These are phyloP conservation scores for Botrytis medusae DNA, from an alignment of 2,329 filamentous ascomycete genomes.

Conservation along the genomic window DNA sequence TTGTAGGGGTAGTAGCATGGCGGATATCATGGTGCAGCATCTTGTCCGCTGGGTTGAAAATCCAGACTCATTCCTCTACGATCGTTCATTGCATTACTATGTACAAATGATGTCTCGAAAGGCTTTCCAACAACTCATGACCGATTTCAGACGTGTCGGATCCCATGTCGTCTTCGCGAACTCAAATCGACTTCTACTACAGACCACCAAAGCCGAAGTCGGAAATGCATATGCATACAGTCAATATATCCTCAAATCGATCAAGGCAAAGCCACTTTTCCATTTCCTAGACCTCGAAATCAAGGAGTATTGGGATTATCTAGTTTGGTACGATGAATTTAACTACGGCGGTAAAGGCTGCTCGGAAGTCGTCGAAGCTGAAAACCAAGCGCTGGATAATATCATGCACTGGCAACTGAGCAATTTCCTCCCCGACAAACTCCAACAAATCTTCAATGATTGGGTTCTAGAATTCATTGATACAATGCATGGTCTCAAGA, in stretches of 20 bases:
- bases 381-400: slow-evolving; percentile 79
- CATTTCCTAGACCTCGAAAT: slow-evolving; percentile 97
- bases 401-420: slow-evolving; percentile 99
- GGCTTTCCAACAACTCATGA: slow-evolving; percentile 94
- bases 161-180: slow-evolving; percentile 96
- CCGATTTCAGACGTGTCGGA: slow-evolving; percentile 90
- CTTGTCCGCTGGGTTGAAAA: slow-evolving; percentile 96
- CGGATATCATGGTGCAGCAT: slow-evolving; percentile 95
- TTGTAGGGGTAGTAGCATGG: slow-evolving; percentile 86
- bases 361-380: slow-evolving; percentile 71
- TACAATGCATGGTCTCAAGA: slow-evolving; percentile 86
- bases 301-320: slow-evolving; percentile 98
- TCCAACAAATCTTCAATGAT: slow-evolving; percentile 84
- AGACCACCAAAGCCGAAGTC: slow-evolving; percentile 95
- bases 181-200: slow-evolving; percentile 82
- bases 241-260: slow-evolving; percentile 96
- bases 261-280: slow-evolving; percentile 92
- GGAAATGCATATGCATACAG: slow-evolving; percentile 96
- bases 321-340: slow-evolving; percentile 98
- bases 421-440: slow-evolving; percentile 76
- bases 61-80: slow-evolving; percentile 91
- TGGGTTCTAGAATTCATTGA: slow-evolving; percentile 96
- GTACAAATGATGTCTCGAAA: slow-evolving; percentile 99
- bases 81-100: slow-evolving; percentile 91
- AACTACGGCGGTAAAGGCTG: slow-evolving; percentile 97